phyloP scores from a whole-genome alignment of 2,329 filamentous ascomycete species.

The Sarocladiaceae sp. region DNA sequence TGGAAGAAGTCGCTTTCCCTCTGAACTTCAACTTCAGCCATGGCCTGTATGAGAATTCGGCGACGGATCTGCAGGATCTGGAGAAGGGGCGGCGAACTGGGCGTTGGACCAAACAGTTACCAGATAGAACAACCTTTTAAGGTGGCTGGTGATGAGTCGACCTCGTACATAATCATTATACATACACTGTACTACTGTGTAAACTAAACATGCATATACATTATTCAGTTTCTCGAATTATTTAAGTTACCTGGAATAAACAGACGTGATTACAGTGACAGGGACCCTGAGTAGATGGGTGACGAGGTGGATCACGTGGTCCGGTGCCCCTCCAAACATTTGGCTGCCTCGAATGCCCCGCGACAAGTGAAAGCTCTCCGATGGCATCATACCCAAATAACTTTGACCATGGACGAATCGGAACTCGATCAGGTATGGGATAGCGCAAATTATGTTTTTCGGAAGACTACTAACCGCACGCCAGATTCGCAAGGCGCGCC shows the following conservation, averaged over 20 bases:
- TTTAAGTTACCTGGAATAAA: no score
- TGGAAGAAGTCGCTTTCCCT: conserved; percentile 24
- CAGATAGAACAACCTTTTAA: no score
- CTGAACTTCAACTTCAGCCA: not conserved
- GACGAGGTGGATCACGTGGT: conserved; percentile 15
- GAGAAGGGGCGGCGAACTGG: conserved; percentile 1
- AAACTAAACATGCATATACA: conserved; percentile 1
- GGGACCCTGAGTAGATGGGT: no score
- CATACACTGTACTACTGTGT: not conserved
- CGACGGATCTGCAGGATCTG: not conserved
- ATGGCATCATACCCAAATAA: conserved; percentile 8
- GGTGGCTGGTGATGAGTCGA: not conserved
- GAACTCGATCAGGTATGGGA: conserved; percentile 36
- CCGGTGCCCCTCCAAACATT: conserved; percentile 15
- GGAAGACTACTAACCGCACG: conserved; percentile 7
- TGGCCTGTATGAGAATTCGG: not conserved
- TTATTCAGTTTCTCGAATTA: no score
- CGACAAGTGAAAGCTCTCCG: conserved; percentile 10
- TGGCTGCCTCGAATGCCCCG: not conserved
- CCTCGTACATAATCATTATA: not conserved
- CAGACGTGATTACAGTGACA: no score
- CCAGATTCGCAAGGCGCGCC: conserved; percentile 85
- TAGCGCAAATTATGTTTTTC: not conserved
- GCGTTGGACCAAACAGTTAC: not conserved
- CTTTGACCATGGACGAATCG: conserved; percentile 36